Base-by-base conservation (phyloP, 1,284 basidiomycete species). In the Ustilago shanxiensis region DNA sequence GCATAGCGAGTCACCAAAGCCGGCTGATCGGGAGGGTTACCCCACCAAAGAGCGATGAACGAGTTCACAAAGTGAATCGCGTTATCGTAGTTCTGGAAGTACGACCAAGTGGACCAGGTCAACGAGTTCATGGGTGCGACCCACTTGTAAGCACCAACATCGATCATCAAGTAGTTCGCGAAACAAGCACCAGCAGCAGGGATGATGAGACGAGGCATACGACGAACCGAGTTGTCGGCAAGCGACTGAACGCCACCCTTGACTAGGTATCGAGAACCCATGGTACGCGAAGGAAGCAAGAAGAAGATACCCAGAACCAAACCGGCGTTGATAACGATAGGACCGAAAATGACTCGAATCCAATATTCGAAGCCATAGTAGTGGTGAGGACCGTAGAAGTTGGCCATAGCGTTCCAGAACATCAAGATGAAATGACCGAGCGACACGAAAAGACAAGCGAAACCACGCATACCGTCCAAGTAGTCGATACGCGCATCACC, bases 231-330 rank as follows among this genome's bases (percentile, higher is more conserved):
- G 41, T 69, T 72, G 54, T 83, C 78, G 20, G 81, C 81, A 3
- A 83, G 56, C 39, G 69, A 72, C 61, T 77, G 70, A 1, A 82
- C 35, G 18, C 72, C 66, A 28, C 80, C 80, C 52, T 74, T 72
- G 53, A 81, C 62, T 16, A 82, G 60, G 66, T 82, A 82, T 1
- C 79, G 66, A 35, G 70, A 75, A 58, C 74, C 74, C 63, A 81
- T 82, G n/a, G 78, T 79, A 29, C 79, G 66, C 53, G 80, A 79
- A 4, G 80, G 72, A 10, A 82, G 67, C 26, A 71, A 29, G 74
- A 82, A 82, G 62, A 82, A 82, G 61, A 82, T 79, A 55, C 80
- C 80, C 57, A 81, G 60, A 22, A 74, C 68, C 28, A 79, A 39
- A 64, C 79, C 79, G 26, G 72, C 75, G 63, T 79, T 82, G 74